These are phyloP conservation scores for Nannizzia gypsea DNA, from an alignment of 2,329 filamentous ascomycete genomes.

Conservation along the genomic window DNA sequence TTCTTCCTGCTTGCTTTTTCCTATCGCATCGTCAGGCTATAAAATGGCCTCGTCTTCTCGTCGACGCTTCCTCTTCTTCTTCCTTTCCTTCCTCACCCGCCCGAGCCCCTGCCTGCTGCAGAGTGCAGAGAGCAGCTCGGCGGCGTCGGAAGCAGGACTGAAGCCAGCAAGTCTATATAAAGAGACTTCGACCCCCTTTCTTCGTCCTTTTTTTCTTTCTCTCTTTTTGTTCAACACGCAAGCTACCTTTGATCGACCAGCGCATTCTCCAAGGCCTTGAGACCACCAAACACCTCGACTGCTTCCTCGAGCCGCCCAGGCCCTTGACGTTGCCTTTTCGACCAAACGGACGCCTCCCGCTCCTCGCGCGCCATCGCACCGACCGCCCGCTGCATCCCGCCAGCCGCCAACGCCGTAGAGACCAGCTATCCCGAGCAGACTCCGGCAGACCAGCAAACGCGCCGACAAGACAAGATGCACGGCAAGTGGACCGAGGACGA, in stretches of 20 bases:
- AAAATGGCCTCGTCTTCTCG: constrained; percentile 14
- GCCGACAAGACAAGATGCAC: constrained; percentile 8
- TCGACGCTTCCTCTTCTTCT: not conserved
- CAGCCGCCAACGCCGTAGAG: not conserved
- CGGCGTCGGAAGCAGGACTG: not conserved
- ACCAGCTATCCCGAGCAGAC: not conserved
- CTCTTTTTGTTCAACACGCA: not conserved
- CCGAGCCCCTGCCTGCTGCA: not conserved
- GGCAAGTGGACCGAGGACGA: constrained; percentile 9
- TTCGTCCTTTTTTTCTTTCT: not conserved
- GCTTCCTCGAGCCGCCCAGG: not conserved
- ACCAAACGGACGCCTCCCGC: not conserved
- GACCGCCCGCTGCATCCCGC: not conserved
- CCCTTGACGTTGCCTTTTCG: not conserved
- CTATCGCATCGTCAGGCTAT: not conserved
- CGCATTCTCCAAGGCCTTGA: not conserved
- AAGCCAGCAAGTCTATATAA: not conserved
- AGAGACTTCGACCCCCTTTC: not conserved
- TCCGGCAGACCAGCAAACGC: not conserved
- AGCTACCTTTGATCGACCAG: too few species aligned
- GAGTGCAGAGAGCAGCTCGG: constrained; percentile 9
- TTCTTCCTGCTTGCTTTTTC: not conserved
- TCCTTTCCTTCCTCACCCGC: not conserved
- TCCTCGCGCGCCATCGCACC: not conserved
- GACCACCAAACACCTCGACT: not conserved